Base-by-base conservation (phyloP, 1,139 yeast species). In the Wickerhamomyces sp. region DNA sequence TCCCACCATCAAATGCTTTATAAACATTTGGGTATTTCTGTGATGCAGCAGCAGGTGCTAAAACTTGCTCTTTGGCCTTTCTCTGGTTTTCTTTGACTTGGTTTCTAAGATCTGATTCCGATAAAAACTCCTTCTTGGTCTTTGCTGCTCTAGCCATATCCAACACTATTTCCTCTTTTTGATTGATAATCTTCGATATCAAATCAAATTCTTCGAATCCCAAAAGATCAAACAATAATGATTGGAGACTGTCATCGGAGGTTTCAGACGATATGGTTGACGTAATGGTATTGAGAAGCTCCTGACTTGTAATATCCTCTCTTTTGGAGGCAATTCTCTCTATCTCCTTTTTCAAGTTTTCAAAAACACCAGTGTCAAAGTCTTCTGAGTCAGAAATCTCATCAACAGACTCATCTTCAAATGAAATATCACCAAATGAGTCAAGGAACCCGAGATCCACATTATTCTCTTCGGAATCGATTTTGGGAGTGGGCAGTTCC, bases 191-290 rank as follows among this genome's bases (percentile, higher is more conserved):
- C 44, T 75, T 78, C 1, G 90, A 73, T 10, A 90, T 85, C 44
- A 90, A 65, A 44, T 89, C 96, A 50, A 93, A 75, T 58, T 89
- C 85, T 34, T 89, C 96, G 56, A 81, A 85, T 0, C 99, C 98
- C 6, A 93, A 65, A 10, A 87, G 72, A 59, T 90, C 96, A 52
- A 88, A 81, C 35, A 93, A 63, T 41, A 38, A 66, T 60, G 45
- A 70, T 58, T 46, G 60, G 8, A 71, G 60, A 8, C 75, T 56
- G 32, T 66, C 69, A 15, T 53, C 58, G 0, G 58, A 49, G 2
- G 55, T 15, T 8, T 51, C 54, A 7, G 66, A 57, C 8, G 59
- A 49, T 10, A 71, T 41, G 4, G 63, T 54, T 1, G 62, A 62
- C 14, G 61, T 36, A 5, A 60, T 49, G 8, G 61, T 50, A 27